These are phyloP conservation scores for Leccinum disarticulatum DNA, from an alignment of 768 basidiomycete genomes.

Conservation along the genomic window DNA sequence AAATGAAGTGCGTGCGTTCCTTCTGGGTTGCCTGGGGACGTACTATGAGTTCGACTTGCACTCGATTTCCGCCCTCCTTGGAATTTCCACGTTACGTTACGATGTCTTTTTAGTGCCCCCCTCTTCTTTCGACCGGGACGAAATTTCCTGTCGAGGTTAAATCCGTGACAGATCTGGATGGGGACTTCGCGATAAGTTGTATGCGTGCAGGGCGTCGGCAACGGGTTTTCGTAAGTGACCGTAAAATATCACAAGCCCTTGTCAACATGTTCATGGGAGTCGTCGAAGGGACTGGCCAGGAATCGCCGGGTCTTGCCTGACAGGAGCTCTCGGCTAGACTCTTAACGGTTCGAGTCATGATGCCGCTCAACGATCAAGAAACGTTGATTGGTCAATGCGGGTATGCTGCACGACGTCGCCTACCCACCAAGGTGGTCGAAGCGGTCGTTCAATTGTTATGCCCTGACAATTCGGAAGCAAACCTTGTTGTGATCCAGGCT, in stretches of 20 bases:
- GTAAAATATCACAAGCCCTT: slow-evolving; percentile 2
- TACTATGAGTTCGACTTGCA: slow-evolving; percentile 4
- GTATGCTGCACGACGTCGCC: background rate
- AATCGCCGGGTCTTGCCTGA: background rate
- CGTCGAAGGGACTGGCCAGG: background rate
- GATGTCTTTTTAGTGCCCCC: slow-evolving; percentile 6
- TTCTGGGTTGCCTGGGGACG: slow-evolving; percentile 13
- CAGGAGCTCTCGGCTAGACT: background rate
- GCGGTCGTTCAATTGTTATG: background rate
- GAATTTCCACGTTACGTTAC: slow-evolving; percentile 30
- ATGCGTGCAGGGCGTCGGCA: slow-evolving; percentile 14
- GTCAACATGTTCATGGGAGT: background rate
- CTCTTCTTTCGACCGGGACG: slow-evolving; percentile 5
- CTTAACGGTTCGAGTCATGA: background rate
- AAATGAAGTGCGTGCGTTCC: background rate
- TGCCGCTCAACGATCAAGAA: background rate
- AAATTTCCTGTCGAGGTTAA: slow-evolving; percentile 16
- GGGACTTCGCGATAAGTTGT: slow-evolving; percentile 20
- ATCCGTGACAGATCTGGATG: slow-evolving; percentile 10
- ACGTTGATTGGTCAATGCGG: background rate
- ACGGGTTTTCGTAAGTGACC: slow-evolving; percentile 24
- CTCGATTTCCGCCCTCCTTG: slow-evolving; percentile 21
- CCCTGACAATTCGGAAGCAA: background rate
- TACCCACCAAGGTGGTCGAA: background rate
- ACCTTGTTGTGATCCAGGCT: background rate